Percentiles rank a stretch among this genome's conserved stretches.
Conservation (phyloP, 2,329 filamentous ascomycete genomes). For the Talaromyces verruculosus region DNA sequence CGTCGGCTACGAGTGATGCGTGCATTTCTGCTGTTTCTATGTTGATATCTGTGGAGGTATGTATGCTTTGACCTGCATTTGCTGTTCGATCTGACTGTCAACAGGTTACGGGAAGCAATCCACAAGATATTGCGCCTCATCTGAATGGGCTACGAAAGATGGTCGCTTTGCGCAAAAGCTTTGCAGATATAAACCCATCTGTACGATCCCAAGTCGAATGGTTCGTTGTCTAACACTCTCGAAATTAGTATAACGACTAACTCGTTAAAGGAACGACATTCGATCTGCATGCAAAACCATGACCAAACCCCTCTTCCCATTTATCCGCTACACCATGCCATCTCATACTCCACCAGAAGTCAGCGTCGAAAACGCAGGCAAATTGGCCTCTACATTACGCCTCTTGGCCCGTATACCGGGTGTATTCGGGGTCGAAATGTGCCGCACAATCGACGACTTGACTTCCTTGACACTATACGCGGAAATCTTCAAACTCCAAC, state of each 20-base stretch:
- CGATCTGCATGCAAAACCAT: constrained; percentile 42
- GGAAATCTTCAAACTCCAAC: constrained; percentile 37
- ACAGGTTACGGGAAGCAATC: constrained; percentile 41
- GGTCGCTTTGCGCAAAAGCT: constrained; percentile 39
- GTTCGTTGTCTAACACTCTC: constrained; percentile 26
- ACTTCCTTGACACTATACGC: constrained; percentile 38
- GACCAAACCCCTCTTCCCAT: constrained; percentile 41
- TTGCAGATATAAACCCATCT: constrained; percentile 39
- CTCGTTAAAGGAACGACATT: constrained; percentile 38
- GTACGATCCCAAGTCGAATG: constrained; percentile 44
- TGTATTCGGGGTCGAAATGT: constrained; percentile 34
- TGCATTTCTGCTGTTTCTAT: constrained; percentile 42
- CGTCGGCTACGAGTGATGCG: constrained; percentile 41
- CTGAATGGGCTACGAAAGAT: constrained; percentile 42
- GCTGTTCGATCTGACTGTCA: not conserved
- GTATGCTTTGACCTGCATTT: constrained; percentile 8
- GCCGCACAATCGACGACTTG: constrained; percentile 37
- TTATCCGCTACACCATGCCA: constrained; percentile 38
- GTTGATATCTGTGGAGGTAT: constrained; percentile 42
- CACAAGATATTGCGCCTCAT: constrained; percentile 42
- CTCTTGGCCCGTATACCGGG: constrained; percentile 35
- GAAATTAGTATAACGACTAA: not conserved
- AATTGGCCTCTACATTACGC: constrained; percentile 37
- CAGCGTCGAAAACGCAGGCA: constrained; percentile 21
- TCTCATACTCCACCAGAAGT: constrained; percentile 28